Evolutionary conservation across 73 alveolate genomes (phyloP).

Genomic region (Paramecium octaurelia): DNA sequence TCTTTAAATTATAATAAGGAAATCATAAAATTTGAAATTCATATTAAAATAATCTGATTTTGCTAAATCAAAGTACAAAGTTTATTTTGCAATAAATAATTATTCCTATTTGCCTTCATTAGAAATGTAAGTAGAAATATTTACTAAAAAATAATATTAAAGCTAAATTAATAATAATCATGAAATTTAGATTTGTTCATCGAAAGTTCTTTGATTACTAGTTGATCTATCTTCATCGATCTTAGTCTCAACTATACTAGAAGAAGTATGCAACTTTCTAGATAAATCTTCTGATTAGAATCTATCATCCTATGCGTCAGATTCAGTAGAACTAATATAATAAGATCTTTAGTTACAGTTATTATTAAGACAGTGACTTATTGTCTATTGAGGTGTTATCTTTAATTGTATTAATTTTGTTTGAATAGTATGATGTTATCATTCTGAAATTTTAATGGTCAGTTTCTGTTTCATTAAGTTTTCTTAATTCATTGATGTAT

Average conservation of each 20-base stretch:
- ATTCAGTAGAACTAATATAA: neutral
- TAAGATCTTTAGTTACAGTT: neutral
- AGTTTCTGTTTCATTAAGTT: neutral
- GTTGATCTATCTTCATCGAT: neutral
- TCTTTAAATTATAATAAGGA: no score
- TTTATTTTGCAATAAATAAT: no score
- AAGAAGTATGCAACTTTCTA: neutral
- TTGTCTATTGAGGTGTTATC: neutral
- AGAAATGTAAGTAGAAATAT: no score
- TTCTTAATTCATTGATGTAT: conserved; percentile 10
- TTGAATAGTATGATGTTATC: neutral
- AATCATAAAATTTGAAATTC: no score
- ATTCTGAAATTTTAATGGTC: neutral
- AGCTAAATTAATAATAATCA: neutral
- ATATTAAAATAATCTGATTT: no score
- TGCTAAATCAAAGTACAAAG: no score
- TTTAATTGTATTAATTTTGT: neutral
- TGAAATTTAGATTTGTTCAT: neutral
- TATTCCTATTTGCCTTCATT: no score
- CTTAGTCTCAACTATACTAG: neutral
- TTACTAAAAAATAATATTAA: neutral
- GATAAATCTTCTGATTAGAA: neutral
- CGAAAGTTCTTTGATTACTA: neutral
- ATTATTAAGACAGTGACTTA: neutral
- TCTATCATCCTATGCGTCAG: neutral